A percentile compares a stretch with the other conserved stretches of the same genome.
Evolutionary conservation across 2,329 filamentous ascomycete genomes (phyloP).

Genomic region (Camillea tinctor): DNA sequence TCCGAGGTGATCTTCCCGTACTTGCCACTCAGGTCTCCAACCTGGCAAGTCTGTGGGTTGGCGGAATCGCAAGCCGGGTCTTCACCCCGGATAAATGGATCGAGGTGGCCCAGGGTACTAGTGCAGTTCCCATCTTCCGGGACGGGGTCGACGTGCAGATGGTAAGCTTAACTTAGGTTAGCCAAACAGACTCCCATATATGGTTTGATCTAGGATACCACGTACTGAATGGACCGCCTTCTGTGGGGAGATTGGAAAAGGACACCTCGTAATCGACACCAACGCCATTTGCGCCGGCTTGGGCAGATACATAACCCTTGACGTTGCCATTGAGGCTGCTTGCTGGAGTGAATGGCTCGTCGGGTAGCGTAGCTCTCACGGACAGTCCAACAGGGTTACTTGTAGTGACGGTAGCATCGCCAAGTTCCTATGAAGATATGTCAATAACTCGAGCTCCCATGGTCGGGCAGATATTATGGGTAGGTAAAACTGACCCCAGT

Average conservation of each 20-base stretch:
- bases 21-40: slow-evolving; percentile 76
- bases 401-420: slow-evolving; percentile 49
- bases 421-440: slow-evolving; percentile 33
- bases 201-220: slow-evolving; percentile 14
- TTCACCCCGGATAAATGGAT: slow-evolving; percentile 67
- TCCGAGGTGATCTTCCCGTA: slow-evolving; percentile 58
- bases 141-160: slow-evolving; percentile 67
- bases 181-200: background rate
- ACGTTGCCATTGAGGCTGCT: slow-evolving; percentile 52
- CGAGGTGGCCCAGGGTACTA: slow-evolving; percentile 64
- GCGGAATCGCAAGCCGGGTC: slow-evolving; percentile 56
- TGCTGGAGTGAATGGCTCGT: slow-evolving; percentile 49
- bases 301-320: slow-evolving; percentile 50
- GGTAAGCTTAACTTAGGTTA: slow-evolving; percentile 56
- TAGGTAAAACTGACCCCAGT: slow-evolving; percentile 24
- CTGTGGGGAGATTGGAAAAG: slow-evolving; percentile 58
- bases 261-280: slow-evolving; percentile 56
- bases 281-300: slow-evolving; percentile 45
- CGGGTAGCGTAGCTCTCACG: slow-evolving; percentile 58
- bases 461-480: background rate
- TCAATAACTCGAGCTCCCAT: slow-evolving; percentile 12
- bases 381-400: slow-evolving; percentile 55
- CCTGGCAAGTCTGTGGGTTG: slow-evolving; percentile 65
- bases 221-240: slow-evolving; percentile 60
- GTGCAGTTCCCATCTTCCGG: slow-evolving; percentile 70